A percentile compares a stretch with the other conserved stretches of the same genome.
Conservation (phyloP, 345 rosid species). For the Citrus unshiu region DNA sequence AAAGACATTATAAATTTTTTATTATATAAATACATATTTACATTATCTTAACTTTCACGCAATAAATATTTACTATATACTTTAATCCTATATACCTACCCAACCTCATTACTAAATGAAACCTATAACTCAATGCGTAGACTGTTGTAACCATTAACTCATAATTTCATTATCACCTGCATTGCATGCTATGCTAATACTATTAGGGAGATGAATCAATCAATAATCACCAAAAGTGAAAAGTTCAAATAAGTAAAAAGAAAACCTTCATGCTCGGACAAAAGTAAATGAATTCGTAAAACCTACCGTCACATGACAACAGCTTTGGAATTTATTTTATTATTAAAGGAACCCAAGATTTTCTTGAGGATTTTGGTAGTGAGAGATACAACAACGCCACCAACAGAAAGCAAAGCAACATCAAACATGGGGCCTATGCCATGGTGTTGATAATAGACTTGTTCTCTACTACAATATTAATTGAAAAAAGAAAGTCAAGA, state of each 20-base stretch:
- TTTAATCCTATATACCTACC: too few species aligned
- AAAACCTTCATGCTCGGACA: not conserved
- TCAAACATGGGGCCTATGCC: constrained; percentile 16
- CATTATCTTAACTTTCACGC: too few species aligned
- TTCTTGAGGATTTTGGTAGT: not conserved
- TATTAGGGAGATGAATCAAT: not conserved
- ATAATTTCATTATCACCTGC: not conserved
- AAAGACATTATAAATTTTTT: too few species aligned
- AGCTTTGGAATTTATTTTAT: not conserved
- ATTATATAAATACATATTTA: too few species aligned
- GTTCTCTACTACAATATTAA: constrained; percentile 18
- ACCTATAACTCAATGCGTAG: not conserved
- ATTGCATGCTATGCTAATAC: not conserved
- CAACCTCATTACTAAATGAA: not conserved
- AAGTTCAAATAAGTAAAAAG: not conserved
- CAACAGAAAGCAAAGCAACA: not conserved
- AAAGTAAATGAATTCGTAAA: not conserved
- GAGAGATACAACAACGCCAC: not conserved
- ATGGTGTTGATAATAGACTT: constrained; percentile 19
- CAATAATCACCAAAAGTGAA: not conserved
- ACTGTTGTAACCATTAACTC: not conserved
- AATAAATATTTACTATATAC: too few species aligned
- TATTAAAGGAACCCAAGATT: too few species aligned
- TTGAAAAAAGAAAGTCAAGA: constrained; percentile 11
- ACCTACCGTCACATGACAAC: not conserved